Evolutionary conservation across 2,329 filamentous ascomycete genomes (phyloP), one percentile per base, ranked within the genome.

Genomic region (Pyricularia sp.): DNA sequence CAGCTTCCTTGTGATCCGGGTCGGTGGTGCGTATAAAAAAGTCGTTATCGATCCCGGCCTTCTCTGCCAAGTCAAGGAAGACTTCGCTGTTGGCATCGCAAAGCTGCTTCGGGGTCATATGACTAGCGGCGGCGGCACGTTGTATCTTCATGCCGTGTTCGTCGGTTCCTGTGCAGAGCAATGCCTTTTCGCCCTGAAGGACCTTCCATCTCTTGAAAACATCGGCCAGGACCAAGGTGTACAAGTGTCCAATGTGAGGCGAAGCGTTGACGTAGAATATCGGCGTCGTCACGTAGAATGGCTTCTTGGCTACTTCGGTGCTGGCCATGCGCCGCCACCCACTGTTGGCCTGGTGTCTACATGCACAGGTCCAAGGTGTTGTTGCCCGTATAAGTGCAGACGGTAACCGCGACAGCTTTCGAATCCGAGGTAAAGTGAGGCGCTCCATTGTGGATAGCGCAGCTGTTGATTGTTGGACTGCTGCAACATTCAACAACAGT

Each of bases 231-330:
- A 98, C 85, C 88, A 98, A 94, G 61, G 91, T 92, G 78, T 97
- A 98, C 70, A 99, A 84, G 79, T 99, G 95, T 64, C 95, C 95
- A 71, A 98, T 88, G 81, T 99, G 95, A 67, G 95, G 95, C 64
- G 92, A 93, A 94, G 94, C 92, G 86, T 99, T 99, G 81, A 99
- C 95, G 79, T 99, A 99, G 83, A 98, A 99, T 70, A 99, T 99
- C 2, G 95, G 95, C 10, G 93, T 96, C 5, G 95, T 98, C 75
- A 97, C 85, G 83, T 98, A 99, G 82, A 90, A 97, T 10, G 94
- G 93, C 81, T 98, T 98, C 70, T 55, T 42, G 5, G 23, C 4
- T 17, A 28, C 4, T 28, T 31, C 33, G 67, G 59, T 63, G 67
- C 59, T 68, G 67, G 67, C 55, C 31, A 68, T 25, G n/a, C 67